Conservation (phyloP, 2,329 filamentous ascomycete species). For the Cytospora leucostoma region DNA sequence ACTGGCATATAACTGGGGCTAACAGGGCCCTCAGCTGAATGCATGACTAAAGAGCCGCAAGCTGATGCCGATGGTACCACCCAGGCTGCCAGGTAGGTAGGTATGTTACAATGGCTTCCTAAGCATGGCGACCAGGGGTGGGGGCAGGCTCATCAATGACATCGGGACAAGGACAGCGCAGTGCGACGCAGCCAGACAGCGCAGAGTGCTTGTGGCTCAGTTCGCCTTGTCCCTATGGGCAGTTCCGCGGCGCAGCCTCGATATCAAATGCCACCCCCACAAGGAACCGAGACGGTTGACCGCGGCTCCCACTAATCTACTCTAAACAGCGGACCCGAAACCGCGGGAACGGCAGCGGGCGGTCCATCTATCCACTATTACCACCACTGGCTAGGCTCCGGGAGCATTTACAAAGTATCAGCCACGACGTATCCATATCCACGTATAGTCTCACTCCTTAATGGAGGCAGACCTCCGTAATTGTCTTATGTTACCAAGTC, state of each 20-base stretch:
- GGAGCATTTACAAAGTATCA: not conserved
- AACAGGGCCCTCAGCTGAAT: not conserved
- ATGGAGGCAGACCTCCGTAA: not conserved
- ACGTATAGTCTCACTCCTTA: not conserved
- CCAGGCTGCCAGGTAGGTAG: too few relatives aligned
- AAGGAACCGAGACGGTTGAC: not conserved
- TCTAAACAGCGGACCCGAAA: slow-evolving; percentile 15
- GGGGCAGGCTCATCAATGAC: not conserved
- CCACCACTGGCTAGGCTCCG: not conserved
- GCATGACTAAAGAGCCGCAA: not conserved
- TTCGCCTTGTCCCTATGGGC: not conserved
- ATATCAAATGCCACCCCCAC: too few relatives aligned
- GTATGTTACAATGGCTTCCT: not conserved
- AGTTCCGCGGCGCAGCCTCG: too few relatives aligned
- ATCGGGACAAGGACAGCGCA: not conserved
- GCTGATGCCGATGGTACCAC: not conserved
- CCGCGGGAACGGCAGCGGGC: slow-evolving; percentile 12
- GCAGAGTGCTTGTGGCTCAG: slow-evolving; percentile 16
- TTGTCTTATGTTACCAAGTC: not conserved
- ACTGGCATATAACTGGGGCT: too few relatives aligned
- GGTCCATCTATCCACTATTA: not conserved
- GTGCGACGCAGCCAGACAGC: not conserved
- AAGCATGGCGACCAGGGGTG: too few relatives aligned
- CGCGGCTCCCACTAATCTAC: not conserved
- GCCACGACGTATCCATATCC: not conserved